phyloP scores from a whole-genome alignment of 441 rosid genomes.

The Dalechampia spathulata region DNA sequence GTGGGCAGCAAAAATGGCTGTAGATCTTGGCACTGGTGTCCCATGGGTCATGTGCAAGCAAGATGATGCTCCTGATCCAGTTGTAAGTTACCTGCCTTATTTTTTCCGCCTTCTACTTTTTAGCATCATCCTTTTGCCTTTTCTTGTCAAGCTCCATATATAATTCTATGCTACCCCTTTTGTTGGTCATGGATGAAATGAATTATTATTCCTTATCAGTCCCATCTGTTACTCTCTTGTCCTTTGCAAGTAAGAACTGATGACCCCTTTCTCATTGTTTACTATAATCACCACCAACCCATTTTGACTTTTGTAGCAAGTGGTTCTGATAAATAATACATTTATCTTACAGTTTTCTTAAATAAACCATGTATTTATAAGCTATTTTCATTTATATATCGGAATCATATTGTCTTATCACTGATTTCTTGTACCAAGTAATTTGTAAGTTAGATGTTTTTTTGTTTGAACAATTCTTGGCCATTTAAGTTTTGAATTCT shows the following conservation, averaged over 20 bases:
- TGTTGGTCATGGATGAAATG: slow-evolving; percentile 23
- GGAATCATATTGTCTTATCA: slow-evolving; percentile 7
- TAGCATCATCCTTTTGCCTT: background rate
- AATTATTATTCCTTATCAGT: slow-evolving; percentile 20
- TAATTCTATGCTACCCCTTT: slow-evolving; percentile 11
- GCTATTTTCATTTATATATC: background rate
- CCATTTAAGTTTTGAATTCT: background rate
- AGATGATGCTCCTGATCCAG: slow-evolving; percentile 94
- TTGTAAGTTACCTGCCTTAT: slow-evolving; percentile 41
- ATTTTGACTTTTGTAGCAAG: background rate
- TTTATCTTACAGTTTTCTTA: too few species aligned
- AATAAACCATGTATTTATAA: too few species aligned
- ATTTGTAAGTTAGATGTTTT: too few species aligned
- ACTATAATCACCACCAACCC: slow-evolving; percentile 9
- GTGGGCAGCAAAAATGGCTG: slow-evolving; percentile 98
- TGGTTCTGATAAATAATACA: slow-evolving; percentile 14
- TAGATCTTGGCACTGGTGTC: slow-evolving; percentile 85
- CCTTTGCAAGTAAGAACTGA: slow-evolving; percentile 5
- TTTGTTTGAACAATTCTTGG: slow-evolving; percentile 10
- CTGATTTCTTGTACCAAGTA: slow-evolving; percentile 7
- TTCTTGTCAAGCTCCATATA: slow-evolving; percentile 16
- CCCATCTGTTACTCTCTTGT: slow-evolving; percentile 15
- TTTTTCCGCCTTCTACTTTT: slow-evolving; percentile 4
- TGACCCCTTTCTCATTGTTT: slow-evolving; percentile 17
- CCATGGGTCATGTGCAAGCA: slow-evolving; percentile 99